phyloP scores from a whole-genome alignment of 164 flowering plant species.

The Saururus chinensis region DNA sequence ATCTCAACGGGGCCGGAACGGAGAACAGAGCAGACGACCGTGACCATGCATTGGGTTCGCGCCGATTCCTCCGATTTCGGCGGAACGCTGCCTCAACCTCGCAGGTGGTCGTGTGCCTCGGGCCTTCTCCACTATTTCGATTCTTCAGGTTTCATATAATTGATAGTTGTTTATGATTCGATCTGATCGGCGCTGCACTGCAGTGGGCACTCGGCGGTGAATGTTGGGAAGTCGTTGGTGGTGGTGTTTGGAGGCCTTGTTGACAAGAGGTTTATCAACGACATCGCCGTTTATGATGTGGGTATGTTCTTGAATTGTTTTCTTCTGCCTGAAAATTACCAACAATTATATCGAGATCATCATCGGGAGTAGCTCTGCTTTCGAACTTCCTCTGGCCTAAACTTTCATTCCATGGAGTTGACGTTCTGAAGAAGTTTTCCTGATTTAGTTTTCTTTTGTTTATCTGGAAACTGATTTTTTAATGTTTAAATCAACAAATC shows the following conservation, averaged over 20 bases:
- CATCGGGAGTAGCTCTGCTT: neutral
- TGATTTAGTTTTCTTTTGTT: no score
- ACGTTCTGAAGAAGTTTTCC: no score
- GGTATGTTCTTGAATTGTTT: constrained; percentile 28
- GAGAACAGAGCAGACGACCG: neutral
- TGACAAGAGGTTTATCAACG: constrained; percentile 70
- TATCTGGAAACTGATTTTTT: no score
- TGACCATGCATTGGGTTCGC: constrained; percentile 76
- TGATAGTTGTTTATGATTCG: neutral
- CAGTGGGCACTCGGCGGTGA: constrained; percentile 90
- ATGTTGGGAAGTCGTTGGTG: constrained; percentile 72
- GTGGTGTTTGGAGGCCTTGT: constrained; percentile 87
- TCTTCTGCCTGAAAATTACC: neutral
- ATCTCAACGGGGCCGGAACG: no score
- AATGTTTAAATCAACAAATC: no score
- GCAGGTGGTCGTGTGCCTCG: constrained; percentile 46
- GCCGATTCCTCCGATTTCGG: constrained; percentile 74
- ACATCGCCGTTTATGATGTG: constrained; percentile 65
- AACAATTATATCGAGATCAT: no score
- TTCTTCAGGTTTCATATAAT: neutral
- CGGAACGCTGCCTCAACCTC: constrained; percentile 69
- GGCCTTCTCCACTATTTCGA: neutral
- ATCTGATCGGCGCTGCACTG: constrained; percentile 2
- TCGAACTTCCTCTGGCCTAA: no score
- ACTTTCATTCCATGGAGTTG: no score